phyloP scores from a whole-genome alignment of 495 filamentous ascomycete species.

The Pyrenopolyporus hunteri region DNA sequence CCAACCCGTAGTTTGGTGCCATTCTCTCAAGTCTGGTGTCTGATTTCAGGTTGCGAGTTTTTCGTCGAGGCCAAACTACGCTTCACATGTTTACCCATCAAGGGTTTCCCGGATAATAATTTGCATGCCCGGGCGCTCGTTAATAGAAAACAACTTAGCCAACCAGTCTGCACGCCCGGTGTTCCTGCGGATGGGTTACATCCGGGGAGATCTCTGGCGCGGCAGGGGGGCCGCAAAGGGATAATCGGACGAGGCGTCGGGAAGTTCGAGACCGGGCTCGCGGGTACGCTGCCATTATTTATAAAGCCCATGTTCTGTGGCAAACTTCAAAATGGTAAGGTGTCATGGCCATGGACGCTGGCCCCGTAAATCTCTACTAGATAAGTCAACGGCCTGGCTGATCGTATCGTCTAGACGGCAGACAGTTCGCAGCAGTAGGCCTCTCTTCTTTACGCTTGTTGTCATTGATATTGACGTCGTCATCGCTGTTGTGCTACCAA shows the following conservation, averaged over 20 bases:
- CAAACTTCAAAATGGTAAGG: constrained; percentile 9
- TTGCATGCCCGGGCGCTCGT: neutral
- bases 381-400: constrained; percentile 19
- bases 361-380: constrained; percentile 27
- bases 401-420: constrained; percentile 10
- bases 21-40: no score
- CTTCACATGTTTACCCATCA: constrained; percentile 12
- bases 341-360: constrained; percentile 15
- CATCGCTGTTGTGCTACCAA: neutral
- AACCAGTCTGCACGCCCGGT: constrained; percentile 22
- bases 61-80: neutral
- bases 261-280: constrained; percentile 31
- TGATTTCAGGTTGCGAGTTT: neutral
- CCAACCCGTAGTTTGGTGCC: no score
- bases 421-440: neutral
- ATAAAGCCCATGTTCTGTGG: constrained; percentile 18
- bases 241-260: constrained; percentile 10
- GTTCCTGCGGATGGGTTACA: constrained; percentile 9
- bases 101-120: constrained; percentile 17
- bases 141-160: constrained; percentile 17
- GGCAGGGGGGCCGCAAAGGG: neutral
- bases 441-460: neutral
- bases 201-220: constrained; percentile 7
- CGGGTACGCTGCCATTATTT: constrained; percentile 11
- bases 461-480: neutral